Percentiles rank a stretch among this genome's conserved stretches.
These are phyloP conservation scores for Pisolithus marmoratus DNA, from an alignment of 768 basidiomycete genomes.

Conservation along the genomic window DNA sequence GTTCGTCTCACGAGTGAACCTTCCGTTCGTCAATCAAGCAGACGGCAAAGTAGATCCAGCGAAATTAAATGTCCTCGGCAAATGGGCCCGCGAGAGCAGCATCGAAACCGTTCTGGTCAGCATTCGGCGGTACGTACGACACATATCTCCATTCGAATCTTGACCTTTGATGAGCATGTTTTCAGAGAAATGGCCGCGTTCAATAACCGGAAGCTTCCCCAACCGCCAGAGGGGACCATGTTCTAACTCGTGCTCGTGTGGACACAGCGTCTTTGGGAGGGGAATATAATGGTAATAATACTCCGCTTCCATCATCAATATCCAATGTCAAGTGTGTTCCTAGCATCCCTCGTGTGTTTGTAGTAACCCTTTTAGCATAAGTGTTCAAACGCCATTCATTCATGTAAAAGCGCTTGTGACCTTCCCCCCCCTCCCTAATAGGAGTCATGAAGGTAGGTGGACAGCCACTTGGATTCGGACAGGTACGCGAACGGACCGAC, in stretches of 20 bases:
- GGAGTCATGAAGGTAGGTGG: background rate
- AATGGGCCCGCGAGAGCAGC: conserved; percentile 72
- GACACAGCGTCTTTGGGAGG: background rate
- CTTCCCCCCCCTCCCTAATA: background rate
- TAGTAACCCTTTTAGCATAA: background rate
- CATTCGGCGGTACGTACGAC: conserved; percentile 65
- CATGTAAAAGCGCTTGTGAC: background rate
- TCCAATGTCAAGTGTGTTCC: background rate
- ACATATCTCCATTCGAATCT: background rate
- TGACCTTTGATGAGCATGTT: conserved; percentile 3
- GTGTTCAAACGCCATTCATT: background rate
- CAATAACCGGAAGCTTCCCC: conserved; percentile 88
- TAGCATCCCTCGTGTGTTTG: background rate
- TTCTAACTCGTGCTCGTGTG: conserved; percentile 36
- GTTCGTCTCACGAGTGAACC: conserved; percentile 86
- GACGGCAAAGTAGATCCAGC: conserved; percentile 74
- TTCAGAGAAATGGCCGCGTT: conserved; percentile 90
- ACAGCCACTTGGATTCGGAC: background rate
- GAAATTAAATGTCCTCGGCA: conserved; percentile 65
- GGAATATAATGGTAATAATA: background rate
- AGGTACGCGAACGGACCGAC: background rate
- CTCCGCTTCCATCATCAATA: background rate
- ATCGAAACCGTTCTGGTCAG: conserved; percentile 91
- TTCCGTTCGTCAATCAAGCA: conserved; percentile 78
- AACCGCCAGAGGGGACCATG: conserved; percentile 83